Evolutionary conservation across 140 eudicot genomes (phyloP).

Genomic region (Stevia rebaudiana): DNA sequence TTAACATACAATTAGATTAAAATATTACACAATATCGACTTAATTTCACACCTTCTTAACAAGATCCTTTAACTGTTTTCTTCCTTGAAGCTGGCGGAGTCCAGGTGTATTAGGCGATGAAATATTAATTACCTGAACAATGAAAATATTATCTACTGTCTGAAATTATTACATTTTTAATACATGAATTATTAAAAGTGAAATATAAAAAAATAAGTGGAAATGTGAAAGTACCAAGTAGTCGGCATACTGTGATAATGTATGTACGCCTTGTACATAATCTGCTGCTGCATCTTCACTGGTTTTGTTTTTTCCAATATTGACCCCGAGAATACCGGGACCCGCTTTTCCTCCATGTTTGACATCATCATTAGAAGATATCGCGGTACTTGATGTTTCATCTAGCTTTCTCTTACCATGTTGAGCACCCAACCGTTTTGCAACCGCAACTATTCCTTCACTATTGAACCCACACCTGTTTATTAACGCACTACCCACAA

Average conservation of each 20-base stretch:
- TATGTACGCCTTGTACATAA: constrained; percentile 99
- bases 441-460: constrained; percentile 95
- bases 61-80: constrained; percentile 91
- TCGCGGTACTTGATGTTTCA: constrained; percentile 69
- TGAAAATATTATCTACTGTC: neutral
- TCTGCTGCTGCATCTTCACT: constrained; percentile 98
- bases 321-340: constrained; percentile 97
- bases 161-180: constrained; percentile 10
- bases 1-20: neutral
- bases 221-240: constrained; percentile 68
- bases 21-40: neutral
- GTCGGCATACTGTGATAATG: constrained; percentile 97
- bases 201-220: neutral
- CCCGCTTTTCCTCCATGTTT: constrained; percentile 98
- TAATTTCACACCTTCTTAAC: constrained; percentile 67
- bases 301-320: constrained; percentile 87
- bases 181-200: neutral
- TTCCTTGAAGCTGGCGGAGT: constrained; percentile 92
- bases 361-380: constrained; percentile 54
- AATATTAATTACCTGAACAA: constrained; percentile 66
- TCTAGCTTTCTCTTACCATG: constrained; percentile 93
- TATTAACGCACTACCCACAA: constrained; percentile 68
- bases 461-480: constrained; percentile 96
- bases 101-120: constrained; percentile 99
- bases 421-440: constrained; percentile 93